Percentiles rank a stretch among this genome's conserved stretches.
These are phyloP conservation scores for Wickerhamiella galacta DNA, from an alignment of 805 yeast species.

Conservation along the genomic window DNA sequence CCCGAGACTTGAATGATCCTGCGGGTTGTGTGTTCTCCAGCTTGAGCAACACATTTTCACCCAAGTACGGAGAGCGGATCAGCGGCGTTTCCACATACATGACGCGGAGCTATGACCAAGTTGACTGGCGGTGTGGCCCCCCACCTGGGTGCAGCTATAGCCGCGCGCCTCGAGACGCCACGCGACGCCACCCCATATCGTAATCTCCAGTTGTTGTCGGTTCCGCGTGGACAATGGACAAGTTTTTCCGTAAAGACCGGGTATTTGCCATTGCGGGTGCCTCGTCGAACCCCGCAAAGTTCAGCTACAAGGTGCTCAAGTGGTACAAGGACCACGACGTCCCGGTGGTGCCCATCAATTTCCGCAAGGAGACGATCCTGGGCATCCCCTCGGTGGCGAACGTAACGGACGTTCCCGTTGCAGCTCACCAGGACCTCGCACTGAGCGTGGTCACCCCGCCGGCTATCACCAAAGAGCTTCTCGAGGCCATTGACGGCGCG, in stretches of 20 bases:
- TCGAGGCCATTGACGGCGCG: slow-evolving; percentile 25
- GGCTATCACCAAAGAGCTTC: slow-evolving; percentile 30
- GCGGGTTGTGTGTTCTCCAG: slow-evolving; percentile 82
- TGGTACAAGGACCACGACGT: slow-evolving; percentile 49
- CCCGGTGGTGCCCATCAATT: slow-evolving; percentile 52
- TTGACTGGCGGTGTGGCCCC: too few species aligned
- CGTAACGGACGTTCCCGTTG: slow-evolving; percentile 14
- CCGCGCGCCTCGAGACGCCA: too few species aligned
- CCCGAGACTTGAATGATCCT: slow-evolving; percentile 76
- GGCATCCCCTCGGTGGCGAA: slow-evolving; percentile 25
- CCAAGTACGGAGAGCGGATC: slow-evolving; percentile 49
- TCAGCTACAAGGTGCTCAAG: slow-evolving; percentile 47
- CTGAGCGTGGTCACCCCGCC: slow-evolving; percentile 70
- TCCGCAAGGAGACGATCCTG: slow-evolving; percentile 32
- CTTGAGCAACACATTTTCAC: slow-evolving; percentile 57
- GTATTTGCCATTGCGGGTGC: slow-evolving; percentile 60
- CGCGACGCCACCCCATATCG: too few species aligned
- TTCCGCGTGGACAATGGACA: slow-evolving; percentile 20
- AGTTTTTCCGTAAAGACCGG: slow-evolving; percentile 36
- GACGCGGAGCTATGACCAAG: too few species aligned
- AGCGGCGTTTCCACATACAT: slow-evolving; percentile 38
- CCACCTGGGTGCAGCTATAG: too few species aligned
- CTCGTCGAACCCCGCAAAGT: slow-evolving; percentile 42
- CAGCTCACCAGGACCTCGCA: slow-evolving; percentile 21
- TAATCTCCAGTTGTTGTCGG: too few species aligned